phyloP scores from a whole-genome alignment of 345 rosid species.

The Brassica carinata region DNA sequence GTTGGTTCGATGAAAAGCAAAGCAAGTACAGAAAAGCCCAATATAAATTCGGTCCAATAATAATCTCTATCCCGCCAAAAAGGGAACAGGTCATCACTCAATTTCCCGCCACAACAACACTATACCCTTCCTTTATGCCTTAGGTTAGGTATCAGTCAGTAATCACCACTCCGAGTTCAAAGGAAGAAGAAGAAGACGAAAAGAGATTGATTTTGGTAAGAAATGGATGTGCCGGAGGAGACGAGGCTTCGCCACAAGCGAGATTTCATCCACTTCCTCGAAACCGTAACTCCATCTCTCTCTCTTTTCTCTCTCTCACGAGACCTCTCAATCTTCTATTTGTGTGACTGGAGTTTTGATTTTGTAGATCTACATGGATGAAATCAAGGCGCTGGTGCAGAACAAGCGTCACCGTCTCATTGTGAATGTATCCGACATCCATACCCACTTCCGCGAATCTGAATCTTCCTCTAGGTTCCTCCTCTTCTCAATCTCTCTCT shows the following conservation, averaged over 20 bases:
- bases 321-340: background rate
- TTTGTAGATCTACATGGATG: slow-evolving; percentile 70
- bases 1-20: background rate
- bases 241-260: slow-evolving; percentile 74
- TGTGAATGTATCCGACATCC: slow-evolving; percentile 87
- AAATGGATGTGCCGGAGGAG: slow-evolving; percentile 70
- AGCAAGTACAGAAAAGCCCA: background rate
- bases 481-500: background rate
- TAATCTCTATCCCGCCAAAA: slow-evolving; percentile 37
- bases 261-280: slow-evolving; percentile 73
- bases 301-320: background rate
- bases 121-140: background rate
- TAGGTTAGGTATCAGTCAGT: background rate
- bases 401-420: slow-evolving; percentile 93
- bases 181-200: background rate
- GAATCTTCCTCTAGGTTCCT: slow-evolving; percentile 59
- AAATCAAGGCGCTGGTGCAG: slow-evolving; percentile 79
- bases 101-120: slow-evolving; percentile 19
- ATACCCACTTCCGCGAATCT: slow-evolving; percentile 55
- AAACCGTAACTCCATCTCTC: slow-evolving; percentile 50
- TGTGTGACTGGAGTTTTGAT: background rate
- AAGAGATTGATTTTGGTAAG: slow-evolving; percentile 8
- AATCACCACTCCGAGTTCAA: background rate
- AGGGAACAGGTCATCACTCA: background rate
- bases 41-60: background rate